Evolutionary conservation across 108 stramenopile species (phyloP).

Genomic region (Heterococcus sp.): DNA sequence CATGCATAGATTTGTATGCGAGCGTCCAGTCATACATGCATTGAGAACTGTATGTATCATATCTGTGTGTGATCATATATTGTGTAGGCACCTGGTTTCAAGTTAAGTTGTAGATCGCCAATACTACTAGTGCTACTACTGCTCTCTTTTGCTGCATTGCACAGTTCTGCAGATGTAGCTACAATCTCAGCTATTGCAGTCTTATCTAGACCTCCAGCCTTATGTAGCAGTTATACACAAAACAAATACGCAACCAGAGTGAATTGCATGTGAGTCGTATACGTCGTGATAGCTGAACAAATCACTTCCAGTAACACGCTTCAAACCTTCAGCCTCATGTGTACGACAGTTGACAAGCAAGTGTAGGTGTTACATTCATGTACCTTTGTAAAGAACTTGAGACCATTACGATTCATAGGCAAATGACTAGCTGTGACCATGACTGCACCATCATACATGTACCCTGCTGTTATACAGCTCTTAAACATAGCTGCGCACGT

Average conservation of each 20-base stretch:
- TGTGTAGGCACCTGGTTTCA: neutral
- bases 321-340: too few species aligned
- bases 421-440: conserved; percentile 36
- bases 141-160: too few species aligned
- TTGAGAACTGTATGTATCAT: neutral
- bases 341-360: too few species aligned
- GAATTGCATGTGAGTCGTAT: too few species aligned
- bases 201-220: conserved; percentile 17
- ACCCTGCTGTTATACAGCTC: conserved; percentile 22
- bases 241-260: too few species aligned
- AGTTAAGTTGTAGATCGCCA: neutral
- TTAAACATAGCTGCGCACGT: conserved; percentile 2
- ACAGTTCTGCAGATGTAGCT: neutral
- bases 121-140: neutral
- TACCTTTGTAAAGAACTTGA: conserved; percentile 40
- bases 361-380: too few species aligned
- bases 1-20: neutral
- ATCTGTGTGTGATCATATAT: too few species aligned
- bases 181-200: conserved; percentile 11
- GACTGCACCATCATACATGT: conserved; percentile 22
- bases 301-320: too few species aligned
- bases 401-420: conserved; percentile 26
- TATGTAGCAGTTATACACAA: too few species aligned
- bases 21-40: too few species aligned
- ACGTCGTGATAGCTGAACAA: too few species aligned